A percentile compares a stretch with the other conserved stretches of the same genome.
phyloP scores from a whole-genome alignment of 805 yeast species.

The Lipomyces spencermartinsiae region DNA sequence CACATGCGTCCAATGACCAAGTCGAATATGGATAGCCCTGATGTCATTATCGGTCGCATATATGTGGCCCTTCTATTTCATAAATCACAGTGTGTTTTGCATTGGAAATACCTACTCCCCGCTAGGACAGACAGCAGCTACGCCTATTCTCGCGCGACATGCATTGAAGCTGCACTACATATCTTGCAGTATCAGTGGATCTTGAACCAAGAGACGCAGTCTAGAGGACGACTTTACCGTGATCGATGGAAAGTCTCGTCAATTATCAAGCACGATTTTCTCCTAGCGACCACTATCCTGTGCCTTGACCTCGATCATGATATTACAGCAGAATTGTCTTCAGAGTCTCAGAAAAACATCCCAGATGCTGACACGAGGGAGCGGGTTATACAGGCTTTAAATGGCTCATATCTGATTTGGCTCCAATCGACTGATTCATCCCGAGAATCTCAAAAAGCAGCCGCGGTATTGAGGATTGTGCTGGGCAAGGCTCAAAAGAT shows the following conservation, averaged over 20 bases:
- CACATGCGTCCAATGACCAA: not conserved
- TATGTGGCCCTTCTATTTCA: not conserved
- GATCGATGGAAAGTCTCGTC: constrained; percentile 28
- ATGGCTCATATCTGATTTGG: no score
- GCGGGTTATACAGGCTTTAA: no score
- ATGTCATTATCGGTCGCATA: not conserved
- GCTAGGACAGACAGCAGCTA: constrained; percentile 16
- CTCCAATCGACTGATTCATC: no score
- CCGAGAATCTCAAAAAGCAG: no score
- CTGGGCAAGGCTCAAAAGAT: no score
- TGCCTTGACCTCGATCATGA: constrained; percentile 25
- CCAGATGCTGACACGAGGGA: no score
- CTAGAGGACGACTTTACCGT: constrained; percentile 13
- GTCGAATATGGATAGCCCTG: not conserved
- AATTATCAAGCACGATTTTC: constrained; percentile 28
- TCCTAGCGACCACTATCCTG: constrained; percentile 32
- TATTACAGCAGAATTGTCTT: no score
- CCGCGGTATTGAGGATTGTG: no score
- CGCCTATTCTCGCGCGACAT: constrained; percentile 40
- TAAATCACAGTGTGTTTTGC: not conserved
- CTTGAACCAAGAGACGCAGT: constrained; percentile 25
- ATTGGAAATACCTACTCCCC: not conserved
- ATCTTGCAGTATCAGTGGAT: constrained; percentile 27
- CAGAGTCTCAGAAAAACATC: no score
- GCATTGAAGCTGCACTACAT: constrained; percentile 33